Base-by-base conservation (phyloP, 148 eudicot genomes). In the Pouteria glomerata region DNA sequence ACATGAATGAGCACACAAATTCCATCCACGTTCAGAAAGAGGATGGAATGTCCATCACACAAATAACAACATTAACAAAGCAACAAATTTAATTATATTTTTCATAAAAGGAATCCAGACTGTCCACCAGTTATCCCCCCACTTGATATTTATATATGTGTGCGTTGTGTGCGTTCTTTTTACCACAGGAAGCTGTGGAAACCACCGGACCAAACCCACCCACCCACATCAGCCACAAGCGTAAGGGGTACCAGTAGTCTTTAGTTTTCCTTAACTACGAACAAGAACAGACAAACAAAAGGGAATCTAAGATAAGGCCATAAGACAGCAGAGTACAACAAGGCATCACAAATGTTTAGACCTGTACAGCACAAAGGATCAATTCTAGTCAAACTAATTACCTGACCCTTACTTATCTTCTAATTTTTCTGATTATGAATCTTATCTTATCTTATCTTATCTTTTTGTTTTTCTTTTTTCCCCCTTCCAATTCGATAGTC, bases 291-390 rank as follows among this genome's bases (percentile, higher is more conserved):
- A 68, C 39, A 77, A 41, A 59, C 55, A 60, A 73, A 27, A 29
- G 27, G 63, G 72, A 27, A 77, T 39, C 65, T 66, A 66, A 72
- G 27, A 41, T 31, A 19, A 23, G 34, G 14, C 19, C 58, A 44
- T 63, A 64, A 76, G n/a, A 71, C 53, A 37, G 53, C 56, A 11
- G 37, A 70, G 73, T 65, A 73, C 78, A 71, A 73, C 79, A 74
- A 50, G 66, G 45, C 72, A 78, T 73, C 61, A 60, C 31, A 71
- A 58, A 63, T 71, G 57, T 72, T 70, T 62, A 45, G 52, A 73
- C 70, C 79, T 78, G 76, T 78, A 81, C 84, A 81, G 47, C 23
- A 63, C 56, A 71, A 65, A 74, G 16, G 29, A 71, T 37, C 12
- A 65, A 74, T 27, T 59, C 73, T 63, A 77, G 70, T 73, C 55